phyloP scores from a whole-genome alignment of 75 land plant species.

The Sequoia sempervirens region DNA sequence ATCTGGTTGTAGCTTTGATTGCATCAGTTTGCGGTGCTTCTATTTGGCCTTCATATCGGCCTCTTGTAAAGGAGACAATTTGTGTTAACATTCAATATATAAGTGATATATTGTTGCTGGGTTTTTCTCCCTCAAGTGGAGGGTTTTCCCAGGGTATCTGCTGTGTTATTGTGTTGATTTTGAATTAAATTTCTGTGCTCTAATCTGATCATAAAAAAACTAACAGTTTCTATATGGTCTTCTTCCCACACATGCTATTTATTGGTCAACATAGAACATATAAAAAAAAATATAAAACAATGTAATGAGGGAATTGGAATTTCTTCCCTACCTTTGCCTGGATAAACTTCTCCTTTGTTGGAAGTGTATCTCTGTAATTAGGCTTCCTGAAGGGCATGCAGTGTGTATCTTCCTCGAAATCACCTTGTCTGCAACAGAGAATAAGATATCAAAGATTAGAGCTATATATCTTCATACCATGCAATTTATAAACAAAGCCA shows the following conservation, averaged over 20 bases:
- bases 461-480: not conserved
- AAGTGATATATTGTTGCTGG: too few species aligned
- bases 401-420: slow-evolving; percentile 25
- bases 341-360: slow-evolving; percentile 68
- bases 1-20: too few species aligned
- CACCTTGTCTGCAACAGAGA: slow-evolving; percentile 25
- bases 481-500: not conserved
- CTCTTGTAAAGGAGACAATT: too few species aligned
- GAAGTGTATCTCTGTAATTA: slow-evolving; percentile 57
- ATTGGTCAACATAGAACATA: not conserved
- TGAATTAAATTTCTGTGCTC: too few species aligned
- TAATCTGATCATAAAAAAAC: too few species aligned
- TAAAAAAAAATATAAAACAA: not conserved
- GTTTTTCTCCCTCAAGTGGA: too few species aligned
- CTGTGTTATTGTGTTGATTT: too few species aligned
- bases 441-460: not conserved
- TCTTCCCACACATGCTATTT: not conserved
- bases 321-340: slow-evolving; percentile 54
- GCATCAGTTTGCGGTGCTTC: too few species aligned
- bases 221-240: not conserved
- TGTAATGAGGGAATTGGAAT: not conserved
- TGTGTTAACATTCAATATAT: too few species aligned
- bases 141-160: too few species aligned
- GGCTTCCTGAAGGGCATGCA: slow-evolving; percentile 47
- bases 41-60: too few species aligned